Base-by-base conservation (phyloP, 2,329 filamentous ascomycete genomes). In the Penicillium rolfsii region DNA sequence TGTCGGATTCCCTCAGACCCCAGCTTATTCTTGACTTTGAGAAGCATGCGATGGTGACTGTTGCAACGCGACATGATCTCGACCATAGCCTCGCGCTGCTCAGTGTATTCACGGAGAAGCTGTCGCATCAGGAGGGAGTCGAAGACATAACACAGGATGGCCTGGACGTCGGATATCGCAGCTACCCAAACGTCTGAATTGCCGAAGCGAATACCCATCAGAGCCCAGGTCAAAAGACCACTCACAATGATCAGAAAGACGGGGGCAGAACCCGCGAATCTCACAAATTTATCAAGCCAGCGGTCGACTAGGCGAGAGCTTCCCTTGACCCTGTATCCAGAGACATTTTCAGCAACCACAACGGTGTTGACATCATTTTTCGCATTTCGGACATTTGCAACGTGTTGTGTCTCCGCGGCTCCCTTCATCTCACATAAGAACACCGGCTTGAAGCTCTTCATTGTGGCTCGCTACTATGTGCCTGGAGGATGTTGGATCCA, bases 101-200 rank as follows among this genome's bases (percentile, higher is more conserved):
- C 61, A 14, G 62, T 50, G 14, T 70, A 67, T 38, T 57, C 61
- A 12, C 70, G 71, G 16, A 75, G 66, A 22, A 74, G 70, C 60
- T 75, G 67, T 14, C 71, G 68, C 67, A 76, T 72, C 24, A 75
- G 58, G 24, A 75, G 64, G 1, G 73, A 73, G 45, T 75, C 74
- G 52, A 72, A 75, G 0, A 73, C 57, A 49, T 73, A 74, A 50
- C 70, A 72, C 19, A 75, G 28, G 30, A 76, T 73, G 8, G 74
- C 73, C 54, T 75, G 73, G 0, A 67, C 65, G 57, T 76, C 73
- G 5, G 70, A 74, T 30, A 76, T 74, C 1, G 61, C 55, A 12
- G 73, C 68, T 30, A 70, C 62, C 73, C 74, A 76, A 35, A 57
- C 60, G 9, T 64, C 62, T 5, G 60, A 60, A 2, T 62, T 43